Evolutionary conservation across 2,329 filamentous ascomycete genomes (phyloP), one percentile per base, ranked within the genome.

Genomic region (Colletotrichum orbiculare): DNA sequence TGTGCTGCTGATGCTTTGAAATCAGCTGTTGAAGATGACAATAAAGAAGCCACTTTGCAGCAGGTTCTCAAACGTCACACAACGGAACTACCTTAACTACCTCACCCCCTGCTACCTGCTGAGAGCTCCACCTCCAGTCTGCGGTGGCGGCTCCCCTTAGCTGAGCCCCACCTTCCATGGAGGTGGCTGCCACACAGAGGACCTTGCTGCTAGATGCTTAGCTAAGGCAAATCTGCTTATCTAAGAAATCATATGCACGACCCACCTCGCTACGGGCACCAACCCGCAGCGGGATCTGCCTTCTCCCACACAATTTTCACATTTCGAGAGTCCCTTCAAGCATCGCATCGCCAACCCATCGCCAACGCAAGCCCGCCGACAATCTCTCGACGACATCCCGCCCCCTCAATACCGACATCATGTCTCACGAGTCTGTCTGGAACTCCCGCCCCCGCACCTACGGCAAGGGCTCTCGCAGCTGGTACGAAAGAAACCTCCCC

Each of bases 381-480:
- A 60, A 39, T 54, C 60, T 66, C 62, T 57, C 66, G 53, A 57
- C 59, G 59, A 60, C 66, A 53, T 72, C 65, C 70, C 70, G 70
- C 69, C 55, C 64, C 69, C 73, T 71, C 73, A 78, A 72, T 69
- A 76, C 75, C 78, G 79, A 77, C 79, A 87, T 77, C 75, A 88
- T 87, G 86, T 87, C 84, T 85, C 86, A 87, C 94, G 95, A 98
- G 88, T 94, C 91, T 80, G 94, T 98, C 86, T 99, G 95, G 94
- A 97, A 96, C 91, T 97, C 94, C 79, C 94, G 96, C 83, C 96
- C 96, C 80, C 92, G 94, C 84, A 93, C 83, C 82, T 97, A 96
- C 89, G 95, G 95, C 88, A 97, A 97, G 90, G 95, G 95, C 85
- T 87, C 92, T 83, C 92, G 94, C 83, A 83, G 85, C 81, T 97